Evolutionary conservation across 2,329 filamentous ascomycete species (phyloP), one percentile per base, ranked within the genome.

Genomic region (Pestalotiopsis sp.): DNA sequence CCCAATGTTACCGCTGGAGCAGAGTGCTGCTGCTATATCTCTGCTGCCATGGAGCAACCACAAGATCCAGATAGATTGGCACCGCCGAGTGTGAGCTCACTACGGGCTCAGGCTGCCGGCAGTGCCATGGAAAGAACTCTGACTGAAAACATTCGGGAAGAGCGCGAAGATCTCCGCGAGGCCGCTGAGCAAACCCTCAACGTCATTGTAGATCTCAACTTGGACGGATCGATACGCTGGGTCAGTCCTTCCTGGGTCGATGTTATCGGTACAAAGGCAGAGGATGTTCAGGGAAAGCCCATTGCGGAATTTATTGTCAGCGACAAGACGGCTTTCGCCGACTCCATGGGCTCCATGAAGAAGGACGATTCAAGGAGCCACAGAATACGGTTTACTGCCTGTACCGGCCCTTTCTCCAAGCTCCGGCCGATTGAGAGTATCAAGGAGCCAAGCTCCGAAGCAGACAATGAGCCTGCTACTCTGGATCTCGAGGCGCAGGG

Each of bases 141-240:
- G 73, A 98, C 93, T 81, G 90, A 94, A 81, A 91, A 97, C 79
- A 98, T 98, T 75, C 91, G 93, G 74, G 94, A 97, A 77, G 94
- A 98, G 83, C 90, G 95, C 71, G 93, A 97, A 78, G 95, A 98
- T 79, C 87, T 99, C 74, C 94, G 95, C 77, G 93, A 97, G 83
- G 96, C 95, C 56, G 96, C 95, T 64, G 95, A 98, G 82, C 94
- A 98, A 83, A 98, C 95, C 25, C 87, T 97, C 78, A 99, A 98
- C 81, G 93, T 97, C 72, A 97, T 99, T 79, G 88, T 99, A 78
- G 95, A 99, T 82, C 86, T 99, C 72, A 94, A 94, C 76, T 87
- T 98, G 68, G 93, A 98, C 77, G 94, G 94, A 72, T 92, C 90
- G 70, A 92, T 99, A 76, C 92, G 94, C 81, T 99, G 96, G 93